Evolutionary conservation across 1,284 basidiomycete species (phyloP).

Genomic region (Fomitopsis pinicola): DNA sequence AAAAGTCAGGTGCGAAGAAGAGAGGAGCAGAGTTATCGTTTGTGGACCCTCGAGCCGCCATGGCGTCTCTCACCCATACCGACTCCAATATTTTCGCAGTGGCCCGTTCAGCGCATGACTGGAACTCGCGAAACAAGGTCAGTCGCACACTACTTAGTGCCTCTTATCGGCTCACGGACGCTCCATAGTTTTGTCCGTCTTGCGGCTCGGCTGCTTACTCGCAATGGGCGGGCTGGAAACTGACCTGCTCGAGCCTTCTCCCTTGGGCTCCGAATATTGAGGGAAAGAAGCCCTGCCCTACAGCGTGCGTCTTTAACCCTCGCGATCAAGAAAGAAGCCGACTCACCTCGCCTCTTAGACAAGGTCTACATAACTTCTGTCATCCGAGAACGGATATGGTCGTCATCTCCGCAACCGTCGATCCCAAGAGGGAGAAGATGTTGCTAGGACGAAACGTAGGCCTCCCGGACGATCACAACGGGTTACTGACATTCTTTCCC

Average conservation of each 20-base stretch:
- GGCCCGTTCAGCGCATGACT: slow-evolving; percentile 80
- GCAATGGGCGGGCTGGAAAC: slow-evolving; percentile 95
- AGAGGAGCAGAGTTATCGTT: slow-evolving; percentile 48
- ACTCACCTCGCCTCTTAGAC: slow-evolving; percentile 35
- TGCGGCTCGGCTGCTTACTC: slow-evolving; percentile 84
- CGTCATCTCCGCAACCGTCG: slow-evolving; percentile 89
- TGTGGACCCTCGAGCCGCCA: slow-evolving; percentile 63
- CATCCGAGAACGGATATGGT: slow-evolving; percentile 88
- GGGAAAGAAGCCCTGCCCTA: slow-evolving; percentile 61
- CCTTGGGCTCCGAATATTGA: slow-evolving; percentile 60
- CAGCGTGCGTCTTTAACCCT: slow-evolving; percentile 43
- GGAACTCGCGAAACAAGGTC: slow-evolving; percentile 85
- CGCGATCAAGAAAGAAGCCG: slow-evolving; percentile 1
- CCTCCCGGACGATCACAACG: background rate
- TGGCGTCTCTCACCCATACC: slow-evolving; percentile 47
- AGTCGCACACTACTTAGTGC: background rate
- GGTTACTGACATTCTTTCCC: slow-evolving; percentile 1
- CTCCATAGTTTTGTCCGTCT: slow-evolving; percentile 75
- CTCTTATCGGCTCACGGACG: background rate
- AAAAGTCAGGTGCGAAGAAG: slow-evolving; percentile 31
- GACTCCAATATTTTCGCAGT: slow-evolving; percentile 73
- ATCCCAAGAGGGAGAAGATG: slow-evolving; percentile 74
- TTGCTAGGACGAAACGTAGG: slow-evolving; percentile 81
- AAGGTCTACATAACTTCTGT: slow-evolving; percentile 81
- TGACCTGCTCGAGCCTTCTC: slow-evolving; percentile 71